phyloP scores from a whole-genome alignment of 768 basidiomycete genomes.

The Hirschioporus abietinus region DNA sequence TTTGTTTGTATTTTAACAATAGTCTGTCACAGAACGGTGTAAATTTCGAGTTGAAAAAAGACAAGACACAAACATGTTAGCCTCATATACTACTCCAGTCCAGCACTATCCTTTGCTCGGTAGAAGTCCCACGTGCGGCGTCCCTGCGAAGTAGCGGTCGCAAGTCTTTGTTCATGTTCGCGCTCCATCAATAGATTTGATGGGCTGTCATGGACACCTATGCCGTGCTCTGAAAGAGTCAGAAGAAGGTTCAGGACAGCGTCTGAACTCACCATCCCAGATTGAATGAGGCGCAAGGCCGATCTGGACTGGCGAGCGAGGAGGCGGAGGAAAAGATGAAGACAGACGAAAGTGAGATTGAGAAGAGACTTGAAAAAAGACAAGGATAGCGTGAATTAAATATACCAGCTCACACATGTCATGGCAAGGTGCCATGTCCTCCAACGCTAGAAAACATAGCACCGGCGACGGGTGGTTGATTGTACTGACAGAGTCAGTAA shows the following conservation, averaged over 20 bases:
- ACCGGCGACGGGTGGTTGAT: too few species aligned
- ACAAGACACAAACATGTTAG: constrained; percentile 38
- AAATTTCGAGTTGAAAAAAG: neutral
- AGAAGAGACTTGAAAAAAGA: too few species aligned
- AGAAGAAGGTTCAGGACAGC: neutral
- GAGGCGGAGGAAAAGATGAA: neutral
- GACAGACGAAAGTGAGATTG: too few species aligned
- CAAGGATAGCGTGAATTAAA: too few species aligned
- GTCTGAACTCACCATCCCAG: neutral
- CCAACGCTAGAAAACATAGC: too few species aligned
- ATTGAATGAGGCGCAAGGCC: neutral
- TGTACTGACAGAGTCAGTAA: too few species aligned
- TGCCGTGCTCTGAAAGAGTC: neutral
- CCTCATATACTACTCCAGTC: constrained; percentile 82
- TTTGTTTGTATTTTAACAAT: too few species aligned
- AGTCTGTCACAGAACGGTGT: neutral
- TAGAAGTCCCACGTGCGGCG: constrained; percentile 55
- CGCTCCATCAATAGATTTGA: constrained; percentile 3
- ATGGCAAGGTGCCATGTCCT: too few species aligned
- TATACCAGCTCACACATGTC: too few species aligned
- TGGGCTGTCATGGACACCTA: neutral
- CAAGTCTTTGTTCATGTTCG: constrained; percentile 6
- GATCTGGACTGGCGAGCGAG: neutral
- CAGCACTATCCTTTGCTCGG: constrained; percentile 70
- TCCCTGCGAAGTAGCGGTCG: constrained; percentile 12